Percentiles rank a stretch among this genome's conserved stretches.
These are phyloP conservation scores for Pythium plurisporium DNA, from an alignment of 352 stramenopile genomes.

Conservation along the genomic window DNA sequence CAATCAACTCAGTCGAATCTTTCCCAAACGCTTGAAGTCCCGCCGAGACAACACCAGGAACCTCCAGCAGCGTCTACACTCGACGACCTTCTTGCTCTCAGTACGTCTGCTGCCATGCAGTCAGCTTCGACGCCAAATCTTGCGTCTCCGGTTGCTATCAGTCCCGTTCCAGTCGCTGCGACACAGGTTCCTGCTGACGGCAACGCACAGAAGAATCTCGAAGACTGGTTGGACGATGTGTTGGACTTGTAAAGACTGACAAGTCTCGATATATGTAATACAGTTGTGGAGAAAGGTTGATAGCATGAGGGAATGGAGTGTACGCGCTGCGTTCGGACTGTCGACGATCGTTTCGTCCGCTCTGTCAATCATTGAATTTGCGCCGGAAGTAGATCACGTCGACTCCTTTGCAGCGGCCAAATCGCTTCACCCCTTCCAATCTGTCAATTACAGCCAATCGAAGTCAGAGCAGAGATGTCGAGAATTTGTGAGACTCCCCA, in stretches of 20 bases:
- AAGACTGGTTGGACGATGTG: conserved; percentile 72
- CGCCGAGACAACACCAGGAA: too few relatives aligned
- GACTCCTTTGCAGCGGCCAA: conserved; percentile 73
- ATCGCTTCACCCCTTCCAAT: conserved; percentile 66
- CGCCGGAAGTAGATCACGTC: conserved; percentile 87
- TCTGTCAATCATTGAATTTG: conserved; percentile 17
- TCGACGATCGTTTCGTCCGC: not conserved
- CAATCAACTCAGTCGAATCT: too few relatives aligned
- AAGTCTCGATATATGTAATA: not conserved
- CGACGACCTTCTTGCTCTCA: conserved; percentile 19
- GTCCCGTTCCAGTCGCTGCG: not conserved
- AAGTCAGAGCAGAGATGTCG: too few relatives aligned
- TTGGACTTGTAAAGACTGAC: conserved; percentile 33
- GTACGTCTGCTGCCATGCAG: not conserved
- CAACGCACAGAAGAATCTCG: conserved; percentile 32
- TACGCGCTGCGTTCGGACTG: too few relatives aligned
- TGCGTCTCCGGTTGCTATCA: not conserved
- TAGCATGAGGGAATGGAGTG: too few relatives aligned
- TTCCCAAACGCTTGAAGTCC: too few relatives aligned
- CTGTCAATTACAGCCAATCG: conserved; percentile 15
- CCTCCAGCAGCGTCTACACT: conserved; percentile 1
- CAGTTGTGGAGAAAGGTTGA: too few relatives aligned
- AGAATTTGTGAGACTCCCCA: not conserved
- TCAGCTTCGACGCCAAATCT: not conserved
- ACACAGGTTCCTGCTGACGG: not conserved